Evolutionary conservation across 1,284 basidiomycete genomes (phyloP).

Genomic region (Pseudozyma sp.): DNA sequence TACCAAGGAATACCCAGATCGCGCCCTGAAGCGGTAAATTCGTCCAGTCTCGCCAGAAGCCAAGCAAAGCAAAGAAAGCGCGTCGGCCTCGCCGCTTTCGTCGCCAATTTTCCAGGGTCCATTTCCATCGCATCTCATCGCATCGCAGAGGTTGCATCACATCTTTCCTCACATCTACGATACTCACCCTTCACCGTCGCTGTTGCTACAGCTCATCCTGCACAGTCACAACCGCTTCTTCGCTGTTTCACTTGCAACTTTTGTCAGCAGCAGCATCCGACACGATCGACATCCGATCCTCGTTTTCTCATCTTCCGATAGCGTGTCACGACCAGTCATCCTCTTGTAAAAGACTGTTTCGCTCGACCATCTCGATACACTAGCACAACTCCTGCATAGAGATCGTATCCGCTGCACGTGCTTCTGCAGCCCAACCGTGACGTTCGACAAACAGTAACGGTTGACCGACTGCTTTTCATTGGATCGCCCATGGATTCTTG

Average conservation of each 20-base stretch:
- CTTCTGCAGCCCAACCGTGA: neutral
- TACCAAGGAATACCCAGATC: constrained; percentile 4
- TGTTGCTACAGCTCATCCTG: neutral
- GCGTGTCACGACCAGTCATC: neutral
- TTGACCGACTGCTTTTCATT: neutral
- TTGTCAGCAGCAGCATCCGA: neutral
- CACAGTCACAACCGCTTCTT: neutral
- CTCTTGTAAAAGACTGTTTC: neutral
- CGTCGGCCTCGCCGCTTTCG: constrained; percentile 29
- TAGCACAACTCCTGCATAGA: neutral
- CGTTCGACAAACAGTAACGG: neutral
- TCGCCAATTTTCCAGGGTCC: constrained; percentile 40
- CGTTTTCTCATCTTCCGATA: neutral
- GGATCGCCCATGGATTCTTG: constrained; percentile 17
- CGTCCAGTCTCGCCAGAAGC: no score
- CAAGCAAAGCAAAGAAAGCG: constrained; percentile 6
- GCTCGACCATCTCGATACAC: neutral
- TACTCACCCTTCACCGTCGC: neutral
- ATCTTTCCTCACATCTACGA: constrained; percentile 12
- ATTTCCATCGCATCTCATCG: constrained; percentile 29
- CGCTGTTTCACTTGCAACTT: neutral
- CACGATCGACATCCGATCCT: neutral
- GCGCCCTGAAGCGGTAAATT: neutral
- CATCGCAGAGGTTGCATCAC: constrained; percentile 14
- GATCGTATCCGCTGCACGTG: neutral